Conservation (phyloP, 2,329 filamentous ascomycete genomes). For the Hypomyces rosellus region DNA sequence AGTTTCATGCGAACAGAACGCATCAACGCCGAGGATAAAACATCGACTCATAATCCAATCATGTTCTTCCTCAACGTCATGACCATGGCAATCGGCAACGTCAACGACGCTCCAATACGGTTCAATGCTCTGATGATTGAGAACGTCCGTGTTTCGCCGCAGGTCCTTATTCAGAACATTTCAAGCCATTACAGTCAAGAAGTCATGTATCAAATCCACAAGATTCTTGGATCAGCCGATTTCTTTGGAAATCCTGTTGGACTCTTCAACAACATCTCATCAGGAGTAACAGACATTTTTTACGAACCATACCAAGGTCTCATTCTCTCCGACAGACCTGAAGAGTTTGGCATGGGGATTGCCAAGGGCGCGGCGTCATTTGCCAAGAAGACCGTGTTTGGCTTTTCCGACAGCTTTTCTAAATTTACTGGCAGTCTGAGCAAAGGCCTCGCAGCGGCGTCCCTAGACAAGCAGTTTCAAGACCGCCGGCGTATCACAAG, state of each 20-base stretch:
- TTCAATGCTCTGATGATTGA: constrained; percentile 92
- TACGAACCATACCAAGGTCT: constrained; percentile 98
- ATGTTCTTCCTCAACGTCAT: constrained; percentile 99
- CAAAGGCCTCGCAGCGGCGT: constrained; percentile 91
- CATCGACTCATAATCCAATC: constrained; percentile 82
- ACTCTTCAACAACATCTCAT: constrained; percentile 96
- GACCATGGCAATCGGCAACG: constrained; percentile 98
- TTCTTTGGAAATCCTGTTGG: constrained; percentile 97
- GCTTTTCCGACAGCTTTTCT: constrained; percentile 92
- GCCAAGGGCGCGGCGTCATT: constrained; percentile 96
- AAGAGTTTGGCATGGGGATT: constrained; percentile 90
- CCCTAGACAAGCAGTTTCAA: constrained; percentile 97
- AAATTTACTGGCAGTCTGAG: constrained; percentile 97
- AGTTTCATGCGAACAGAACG: constrained; percentile 96
- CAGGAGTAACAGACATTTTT: constrained; percentile 95
- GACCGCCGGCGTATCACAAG: constrained; percentile 90
- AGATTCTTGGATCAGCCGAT: constrained; percentile 93
- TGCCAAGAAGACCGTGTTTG: constrained; percentile 97
- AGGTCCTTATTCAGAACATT: constrained; percentile 76
- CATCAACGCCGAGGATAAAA: constrained; percentile 92
- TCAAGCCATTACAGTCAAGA: constrained; percentile 96
- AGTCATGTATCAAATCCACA: constrained; percentile 90
- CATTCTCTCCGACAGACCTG: constrained; percentile 90
- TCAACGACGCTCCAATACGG: constrained; percentile 93
- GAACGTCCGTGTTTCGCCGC: constrained; percentile 85